A percentile compares a stretch with the other conserved stretches of the same genome.
Conservation (phyloP, 2,329 filamentous ascomycete genomes). For the Alternaria tenuissima region DNA sequence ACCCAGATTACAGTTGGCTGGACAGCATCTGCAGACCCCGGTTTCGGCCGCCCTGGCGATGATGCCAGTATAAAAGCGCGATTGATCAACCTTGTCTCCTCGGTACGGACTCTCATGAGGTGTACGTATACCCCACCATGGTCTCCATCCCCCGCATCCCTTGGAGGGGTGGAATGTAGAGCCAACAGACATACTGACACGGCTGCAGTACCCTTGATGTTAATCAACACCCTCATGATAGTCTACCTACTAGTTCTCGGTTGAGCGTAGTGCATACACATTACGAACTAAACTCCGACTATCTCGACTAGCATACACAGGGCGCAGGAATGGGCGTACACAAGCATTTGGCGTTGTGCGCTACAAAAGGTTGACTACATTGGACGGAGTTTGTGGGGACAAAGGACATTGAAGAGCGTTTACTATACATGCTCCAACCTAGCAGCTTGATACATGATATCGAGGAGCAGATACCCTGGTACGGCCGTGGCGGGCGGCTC, state of each 20-base stretch:
- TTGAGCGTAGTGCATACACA: slow-evolving; percentile 29
- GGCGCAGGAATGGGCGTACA: slow-evolving; percentile 4
- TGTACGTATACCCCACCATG: slow-evolving; percentile 65
- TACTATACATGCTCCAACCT: not conserved
- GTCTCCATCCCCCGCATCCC: not conserved
- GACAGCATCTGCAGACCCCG: slow-evolving; percentile 73
- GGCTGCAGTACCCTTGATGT: slow-evolving; percentile 49
- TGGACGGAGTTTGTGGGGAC: not conserved
- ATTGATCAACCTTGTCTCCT: slow-evolving; percentile 87
- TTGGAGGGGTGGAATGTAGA: not conserved
- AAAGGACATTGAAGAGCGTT: not conserved
- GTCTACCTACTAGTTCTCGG: slow-evolving; percentile 49
- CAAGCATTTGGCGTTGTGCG: not conserved
- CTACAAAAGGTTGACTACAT: slow-evolving; percentile 2
- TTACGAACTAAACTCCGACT: slow-evolving; percentile 7
- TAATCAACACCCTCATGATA: slow-evolving; percentile 52
- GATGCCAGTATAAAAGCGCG: slow-evolving; percentile 85
- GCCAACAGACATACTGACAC: slow-evolving; percentile 17
- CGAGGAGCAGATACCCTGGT: not conserved
- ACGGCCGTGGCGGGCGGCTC: not conserved
- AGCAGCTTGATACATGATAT: not conserved
- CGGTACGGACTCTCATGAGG: slow-evolving; percentile 89
- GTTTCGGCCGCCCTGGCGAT: slow-evolving; percentile 75
- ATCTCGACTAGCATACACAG: slow-evolving; percentile 12
- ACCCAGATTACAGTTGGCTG: slow-evolving; percentile 72